phyloP scores from a whole-genome alignment of 2,329 filamentous ascomycete genomes.

The Sporothrix phasma region DNA sequence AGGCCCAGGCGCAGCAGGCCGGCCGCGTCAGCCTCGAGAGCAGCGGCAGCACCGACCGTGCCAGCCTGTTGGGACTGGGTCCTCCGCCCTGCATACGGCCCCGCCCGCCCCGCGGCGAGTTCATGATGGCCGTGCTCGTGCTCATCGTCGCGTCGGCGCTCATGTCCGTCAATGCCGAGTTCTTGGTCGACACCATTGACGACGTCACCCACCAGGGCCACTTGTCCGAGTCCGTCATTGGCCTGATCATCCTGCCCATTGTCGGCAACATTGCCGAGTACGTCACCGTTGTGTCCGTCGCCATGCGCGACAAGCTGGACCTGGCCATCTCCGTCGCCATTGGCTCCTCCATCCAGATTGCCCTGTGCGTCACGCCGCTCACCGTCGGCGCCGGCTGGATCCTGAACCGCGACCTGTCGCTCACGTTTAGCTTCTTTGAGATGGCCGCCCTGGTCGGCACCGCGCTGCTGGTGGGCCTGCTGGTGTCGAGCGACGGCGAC shows the following conservation, averaged over 20 bases:
- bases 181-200: slow-evolving; percentile 64
- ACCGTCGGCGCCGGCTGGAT: slow-evolving; percentile 73
- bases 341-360: slow-evolving; percentile 73
- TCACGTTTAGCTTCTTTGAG: slow-evolving; percentile 82
- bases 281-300: slow-evolving; percentile 72
- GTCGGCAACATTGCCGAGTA: slow-evolving; percentile 75
- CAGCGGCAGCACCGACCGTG: neutral
- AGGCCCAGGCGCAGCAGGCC: neutral
- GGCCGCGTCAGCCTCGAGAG: neutral
- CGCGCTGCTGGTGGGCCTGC: slow-evolving; percentile 75
- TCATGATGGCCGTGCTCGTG: slow-evolving; percentile 31
- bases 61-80: no score
- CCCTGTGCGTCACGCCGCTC: slow-evolving; percentile 69
- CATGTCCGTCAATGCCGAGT: slow-evolving; percentile 71
- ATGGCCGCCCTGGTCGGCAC: slow-evolving; percentile 76
- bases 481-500: slow-evolving; percentile 60
- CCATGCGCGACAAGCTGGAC: slow-evolving; percentile 66
- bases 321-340: slow-evolving; percentile 71
- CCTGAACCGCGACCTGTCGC: slow-evolving; percentile 55
- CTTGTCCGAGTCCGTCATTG: slow-evolving; percentile 64
- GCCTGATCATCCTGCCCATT: slow-evolving; percentile 68
- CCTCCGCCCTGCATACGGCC: no score
- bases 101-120: slow-evolving; percentile 28
- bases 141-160: slow-evolving; percentile 57
- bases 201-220: slow-evolving; percentile 49